Conservation (phyloP, 176 grass and related monocot genomes). For the Musa beccarii region DNA sequence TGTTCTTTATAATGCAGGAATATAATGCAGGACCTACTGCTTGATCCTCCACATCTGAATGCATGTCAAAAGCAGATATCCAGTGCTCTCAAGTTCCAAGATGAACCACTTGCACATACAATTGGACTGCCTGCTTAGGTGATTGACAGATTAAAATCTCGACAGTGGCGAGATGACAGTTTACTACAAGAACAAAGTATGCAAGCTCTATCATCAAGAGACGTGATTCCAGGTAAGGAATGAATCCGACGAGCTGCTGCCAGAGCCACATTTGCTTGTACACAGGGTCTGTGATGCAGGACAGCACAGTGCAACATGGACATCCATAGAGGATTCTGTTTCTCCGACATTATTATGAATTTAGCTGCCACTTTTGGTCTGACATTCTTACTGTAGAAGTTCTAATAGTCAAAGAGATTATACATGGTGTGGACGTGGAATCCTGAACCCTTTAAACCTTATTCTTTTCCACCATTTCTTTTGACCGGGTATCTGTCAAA, state of each 20-base stretch:
- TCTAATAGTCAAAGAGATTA: neutral
- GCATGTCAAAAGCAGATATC: neutral
- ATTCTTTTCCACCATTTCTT: constrained; percentile 4
- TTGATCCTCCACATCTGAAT: no score
- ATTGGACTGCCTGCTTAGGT: neutral
- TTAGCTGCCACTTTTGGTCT: neutral
- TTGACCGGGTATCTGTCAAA: constrained; percentile 3
- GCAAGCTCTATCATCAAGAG: no score
- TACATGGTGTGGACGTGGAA: neutral
- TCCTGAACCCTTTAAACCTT: constrained; percentile 14
- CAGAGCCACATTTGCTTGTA: no score
- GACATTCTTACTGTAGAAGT: neutral
- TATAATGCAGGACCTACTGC: no score
- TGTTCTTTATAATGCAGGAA: no score
- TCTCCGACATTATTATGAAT: neutral
- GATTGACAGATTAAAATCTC: neutral
- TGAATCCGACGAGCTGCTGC: no score
- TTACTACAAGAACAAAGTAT: no score
- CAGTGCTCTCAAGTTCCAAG: neutral
- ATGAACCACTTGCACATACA: neutral
- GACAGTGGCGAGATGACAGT: no score
- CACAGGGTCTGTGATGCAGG: no score
- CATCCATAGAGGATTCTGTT: neutral
- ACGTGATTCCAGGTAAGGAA: no score
- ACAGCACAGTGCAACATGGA: neutral